Evolutionary conservation across 169 alveolate species (phyloP).

Genomic region (Eimeria sp.): DNA sequence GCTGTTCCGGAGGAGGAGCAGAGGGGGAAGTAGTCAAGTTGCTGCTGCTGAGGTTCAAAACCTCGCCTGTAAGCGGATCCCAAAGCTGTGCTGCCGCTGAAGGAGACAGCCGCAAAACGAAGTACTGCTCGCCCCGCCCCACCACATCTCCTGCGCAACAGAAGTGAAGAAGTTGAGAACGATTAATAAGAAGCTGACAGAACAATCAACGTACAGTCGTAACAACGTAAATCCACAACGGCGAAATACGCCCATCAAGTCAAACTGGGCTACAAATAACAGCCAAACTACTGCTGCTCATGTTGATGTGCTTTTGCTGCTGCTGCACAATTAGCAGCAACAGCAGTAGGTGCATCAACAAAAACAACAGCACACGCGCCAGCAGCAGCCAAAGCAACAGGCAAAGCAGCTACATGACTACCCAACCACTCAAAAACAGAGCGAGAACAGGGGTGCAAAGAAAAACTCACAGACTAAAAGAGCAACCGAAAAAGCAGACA

Average conservation of each 20-base stretch:
- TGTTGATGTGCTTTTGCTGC: too few relatives aligned
- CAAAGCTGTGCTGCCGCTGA: conserved; percentile 67
- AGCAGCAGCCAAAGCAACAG: background rate
- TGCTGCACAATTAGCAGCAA: too few relatives aligned
- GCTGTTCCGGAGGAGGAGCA: conserved; percentile 4
- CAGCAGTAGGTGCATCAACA: background rate
- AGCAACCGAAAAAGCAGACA: background rate
- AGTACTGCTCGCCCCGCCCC: conserved; percentile 32
- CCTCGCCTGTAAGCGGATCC: conserved; percentile 62
- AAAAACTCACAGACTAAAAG: background rate
- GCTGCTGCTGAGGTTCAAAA: conserved; percentile 1
- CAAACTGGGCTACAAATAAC: too few relatives aligned
- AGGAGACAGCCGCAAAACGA: conserved; percentile 66
- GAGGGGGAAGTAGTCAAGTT: background rate
- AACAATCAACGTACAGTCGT: too few relatives aligned
- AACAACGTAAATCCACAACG: too few relatives aligned
- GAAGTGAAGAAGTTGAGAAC: too few relatives aligned
- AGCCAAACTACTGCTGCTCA: too few relatives aligned
- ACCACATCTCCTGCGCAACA: conserved; percentile 34
- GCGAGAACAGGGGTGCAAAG: background rate
- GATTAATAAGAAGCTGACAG: too few relatives aligned
- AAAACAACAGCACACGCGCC: too few relatives aligned
- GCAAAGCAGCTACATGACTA: background rate
- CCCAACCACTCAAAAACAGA: background rate
- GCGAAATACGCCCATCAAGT: too few relatives aligned